Percentiles rank a stretch among this genome's conserved stretches.
These are phyloP conservation scores for Allium cepa DNA, from an alignment of 106 monocot genomes.

Conservation along the genomic window DNA sequence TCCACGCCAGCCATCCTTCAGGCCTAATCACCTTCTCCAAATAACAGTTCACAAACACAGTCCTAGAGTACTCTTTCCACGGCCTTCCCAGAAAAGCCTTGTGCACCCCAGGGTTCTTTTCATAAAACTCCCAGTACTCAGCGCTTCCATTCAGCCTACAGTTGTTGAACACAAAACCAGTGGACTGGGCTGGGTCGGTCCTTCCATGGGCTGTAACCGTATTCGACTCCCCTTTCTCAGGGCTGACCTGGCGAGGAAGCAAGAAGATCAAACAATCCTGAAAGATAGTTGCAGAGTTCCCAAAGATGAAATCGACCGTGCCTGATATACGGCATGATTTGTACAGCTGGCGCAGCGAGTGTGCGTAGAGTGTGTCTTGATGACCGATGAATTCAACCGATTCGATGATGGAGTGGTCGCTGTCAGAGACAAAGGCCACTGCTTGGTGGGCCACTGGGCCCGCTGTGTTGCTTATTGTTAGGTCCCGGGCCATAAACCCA, in stretches of 20 bases:
- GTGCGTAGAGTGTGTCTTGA: conserved; percentile 75
- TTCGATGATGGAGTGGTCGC: conserved; percentile 56
- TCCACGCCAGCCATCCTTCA: conserved; percentile 18
- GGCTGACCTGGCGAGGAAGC: conserved; percentile 31
- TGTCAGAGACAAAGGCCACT: conserved; percentile 58
- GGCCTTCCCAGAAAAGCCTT: conserved; percentile 17
- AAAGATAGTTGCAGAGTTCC: conserved; percentile 66
- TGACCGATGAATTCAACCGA: conserved; percentile 58
- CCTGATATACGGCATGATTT: conserved; percentile 48
- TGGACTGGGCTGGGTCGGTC: conserved; percentile 24
- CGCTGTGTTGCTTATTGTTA: conserved; percentile 76
- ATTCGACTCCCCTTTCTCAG: conserved; percentile 41
- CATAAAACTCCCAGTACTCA: conserved; percentile 8
- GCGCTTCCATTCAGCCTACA: conserved; percentile 10
- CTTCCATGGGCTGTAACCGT: conserved; percentile 20
- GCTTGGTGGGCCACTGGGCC: conserved; percentile 71
- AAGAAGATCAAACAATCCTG: conserved; percentile 30
- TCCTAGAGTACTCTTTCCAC: conserved; percentile 25
- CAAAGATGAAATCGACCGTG: conserved; percentile 90
- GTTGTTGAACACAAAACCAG: conserved; percentile 20
- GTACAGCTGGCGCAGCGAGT: conserved; percentile 69
- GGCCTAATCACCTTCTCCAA: conserved; percentile 8
- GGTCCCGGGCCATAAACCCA: conserved; percentile 61
- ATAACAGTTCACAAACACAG: conserved; percentile 14
- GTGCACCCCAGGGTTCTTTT: conserved; percentile 1